Evolutionary conservation across 148 eudicot species (phyloP), one percentile per base, ranked within the genome.

Genomic region (Heliosperma pusillum): DNA sequence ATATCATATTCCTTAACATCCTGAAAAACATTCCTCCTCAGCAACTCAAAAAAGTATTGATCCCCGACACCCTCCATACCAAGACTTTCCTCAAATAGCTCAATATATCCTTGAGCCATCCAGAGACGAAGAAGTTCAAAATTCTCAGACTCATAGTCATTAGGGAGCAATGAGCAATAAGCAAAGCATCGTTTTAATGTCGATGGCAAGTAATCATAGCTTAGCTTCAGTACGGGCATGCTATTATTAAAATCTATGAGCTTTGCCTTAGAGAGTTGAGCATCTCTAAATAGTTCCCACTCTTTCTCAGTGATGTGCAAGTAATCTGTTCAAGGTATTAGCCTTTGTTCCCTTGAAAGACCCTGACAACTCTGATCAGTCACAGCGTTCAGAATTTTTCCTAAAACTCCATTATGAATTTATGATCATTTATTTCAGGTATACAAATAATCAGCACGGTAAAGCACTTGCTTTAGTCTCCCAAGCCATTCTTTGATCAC

Each of bases 71-170:
- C 55, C 45, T 79, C 68, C 22, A 29, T 58, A 24, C 26, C 3
- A 26, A 16, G 12, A 50, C 40, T 26, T 42, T 26, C 60, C 19
- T 66, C 22, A 4, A 12, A 62, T 61, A 44, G 60, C 27, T 75
- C 19, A 36, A 78, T 0, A 19, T 53, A 78, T 7, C 77, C 77
- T 42, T 72, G 77, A 57, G 81, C 81, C 65, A 78, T 66, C 81
- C 77, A 78, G 13, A 72, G 9, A 13, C 15, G 66, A 42, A 78
- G 47, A 65, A 78, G 20, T 15, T 56, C 33, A 12, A 45, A 11
- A 26, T 57, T 78, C 10, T 25, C 17, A 13, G 66, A 73, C 29
- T 1, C 20, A 2, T 36, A 9, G 15, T 66, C 77, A 21, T 78
- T 64, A 0, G 71, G 76, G 30, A 72, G 65, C 40, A 78, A 44